Base-by-base conservation (phyloP, 2,329 filamentous ascomycete species). In the Epichloe coenophiala region DNA sequence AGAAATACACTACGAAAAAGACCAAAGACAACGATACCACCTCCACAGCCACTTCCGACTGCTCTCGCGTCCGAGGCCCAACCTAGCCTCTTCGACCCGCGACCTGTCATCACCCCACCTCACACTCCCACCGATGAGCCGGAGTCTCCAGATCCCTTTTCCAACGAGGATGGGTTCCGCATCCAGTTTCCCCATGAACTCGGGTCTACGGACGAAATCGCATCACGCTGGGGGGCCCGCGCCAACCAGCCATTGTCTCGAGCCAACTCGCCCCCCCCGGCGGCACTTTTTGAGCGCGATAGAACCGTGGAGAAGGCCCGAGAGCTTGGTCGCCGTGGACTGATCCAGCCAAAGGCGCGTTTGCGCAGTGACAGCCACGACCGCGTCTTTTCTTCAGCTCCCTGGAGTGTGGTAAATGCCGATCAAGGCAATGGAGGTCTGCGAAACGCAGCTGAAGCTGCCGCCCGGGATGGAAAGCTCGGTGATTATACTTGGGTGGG, bases 401-500 rank as follows among this genome's bases (percentile, higher is more conserved):
- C 84, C 48, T 97, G 90, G 86, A 83, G 77, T 36, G 80, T 97
- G 37, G 85, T 89, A 53, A 83, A 84, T 51, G 87, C 89, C 1
- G 84, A 95, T 51, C 88, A 95, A 68, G 91, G 91, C 52, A 97
- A 97, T 61, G 90, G 89, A 21, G 93, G 91, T 19, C 76, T 97
- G 46, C 83, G 86, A 59, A 96, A 95, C 63, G 91, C 91, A 4
- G 82, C 93, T 36, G 81, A 87, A 55, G 88, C 88, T 15, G 85
- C 87, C 2, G 74, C 79, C 15, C 78, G 87, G 45, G 79, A 83
- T 50, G 84, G 82, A 19, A 76, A 78, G 54, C 70, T 88, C 9
- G 75, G 77, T 19, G 86, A 95, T 50, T 84, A 88, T 61, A 84
- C 83, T n/a, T 95, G 87, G 83, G 85, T 97, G 4, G 91, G 91